Conservation (phyloP, 176 grass and related monocot species). For the Otatea glauca region DNA sequence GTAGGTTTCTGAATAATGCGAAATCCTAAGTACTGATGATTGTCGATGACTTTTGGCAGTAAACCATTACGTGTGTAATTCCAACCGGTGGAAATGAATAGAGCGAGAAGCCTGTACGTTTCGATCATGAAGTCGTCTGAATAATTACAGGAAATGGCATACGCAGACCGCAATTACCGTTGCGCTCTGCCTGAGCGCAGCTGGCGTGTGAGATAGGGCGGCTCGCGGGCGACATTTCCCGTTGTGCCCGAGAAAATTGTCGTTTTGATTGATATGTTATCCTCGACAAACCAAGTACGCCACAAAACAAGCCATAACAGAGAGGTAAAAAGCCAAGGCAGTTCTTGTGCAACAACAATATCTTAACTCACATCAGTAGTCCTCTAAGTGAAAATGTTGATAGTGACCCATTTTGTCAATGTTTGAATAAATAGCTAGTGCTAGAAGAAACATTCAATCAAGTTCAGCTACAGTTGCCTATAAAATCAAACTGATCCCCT, state of each 20-base stretch:
- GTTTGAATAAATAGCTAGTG: background rate
- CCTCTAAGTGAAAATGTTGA: background rate
- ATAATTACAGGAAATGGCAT: background rate
- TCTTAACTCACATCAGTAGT: background rate
- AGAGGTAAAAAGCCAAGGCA: background rate
- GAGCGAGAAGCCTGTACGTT: background rate
- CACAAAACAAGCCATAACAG: background rate
- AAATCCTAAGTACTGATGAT: background rate
- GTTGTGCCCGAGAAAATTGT: background rate
- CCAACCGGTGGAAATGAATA: background rate
- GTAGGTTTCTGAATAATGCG: background rate
- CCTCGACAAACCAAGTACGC: background rate
- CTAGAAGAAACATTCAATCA: background rate
- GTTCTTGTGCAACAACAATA: background rate
- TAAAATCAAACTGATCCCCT: background rate
- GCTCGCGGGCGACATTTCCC: background rate
- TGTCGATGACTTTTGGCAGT: background rate
- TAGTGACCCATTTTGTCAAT: background rate
- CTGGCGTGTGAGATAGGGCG: background rate
- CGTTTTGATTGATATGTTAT: background rate
- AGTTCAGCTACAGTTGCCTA: background rate
- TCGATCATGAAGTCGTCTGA: background rate
- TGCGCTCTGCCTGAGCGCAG: background rate
- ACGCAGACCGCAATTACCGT: background rate
- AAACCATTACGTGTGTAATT: slow-evolving; percentile 1